Base-by-base conservation (phyloP, 768 basidiomycete species). In the Mycena latifolia region DNA sequence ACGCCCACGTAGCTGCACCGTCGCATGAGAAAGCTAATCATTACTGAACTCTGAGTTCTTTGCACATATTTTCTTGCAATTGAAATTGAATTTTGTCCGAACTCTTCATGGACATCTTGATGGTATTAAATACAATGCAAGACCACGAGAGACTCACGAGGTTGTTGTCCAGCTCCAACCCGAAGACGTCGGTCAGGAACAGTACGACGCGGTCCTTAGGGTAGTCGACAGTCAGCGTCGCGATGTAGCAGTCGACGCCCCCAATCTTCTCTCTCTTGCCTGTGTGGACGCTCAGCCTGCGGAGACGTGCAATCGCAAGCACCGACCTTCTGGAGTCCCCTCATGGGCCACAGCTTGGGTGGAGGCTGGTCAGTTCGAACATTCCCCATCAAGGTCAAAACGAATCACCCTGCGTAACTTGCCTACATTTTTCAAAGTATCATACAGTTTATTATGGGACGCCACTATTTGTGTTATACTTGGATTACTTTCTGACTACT, bases 341-440 rank as follows among this genome's bases (percentile, higher is more conserved):
- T 33, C 50, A n/a, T 52, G 50, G 20, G 31, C n/a, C 29, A 52
- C 31, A 2, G 31, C 31, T 52, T 33, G 5, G 15, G 22, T 10
- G 20, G 6, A 50, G 18, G 17, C 7, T 11, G 31, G 31, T 50
- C 48, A 50, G 27, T 20, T 8, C 46, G 48, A 50, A 31, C 24
- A 50, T 14, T 4, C 3, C 11, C n/a, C n/a, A n/a, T n/a, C n/a
- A 18, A 18, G 9, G 6, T 25, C 25, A 28, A 33, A 28, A 3
- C 18, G 20, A 33, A 15, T 52, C 57, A 87, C 89, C 88, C 73
- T 80, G n/a, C n/a, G n/a, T n/a, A n/a, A n/a, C n/a, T n/a, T n/a
- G n/a, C n/a, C n/a, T n/a, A n/a, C n/a, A n/a, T n/a, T n/a, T n/a
- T n/a, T n/a, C n/a, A n/a, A n/a, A n/a, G n/a, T n/a, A n/a, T n/a